phyloP scores from a whole-genome alignment of 345 rosid genomes.

The Ceriops decandra region DNA sequence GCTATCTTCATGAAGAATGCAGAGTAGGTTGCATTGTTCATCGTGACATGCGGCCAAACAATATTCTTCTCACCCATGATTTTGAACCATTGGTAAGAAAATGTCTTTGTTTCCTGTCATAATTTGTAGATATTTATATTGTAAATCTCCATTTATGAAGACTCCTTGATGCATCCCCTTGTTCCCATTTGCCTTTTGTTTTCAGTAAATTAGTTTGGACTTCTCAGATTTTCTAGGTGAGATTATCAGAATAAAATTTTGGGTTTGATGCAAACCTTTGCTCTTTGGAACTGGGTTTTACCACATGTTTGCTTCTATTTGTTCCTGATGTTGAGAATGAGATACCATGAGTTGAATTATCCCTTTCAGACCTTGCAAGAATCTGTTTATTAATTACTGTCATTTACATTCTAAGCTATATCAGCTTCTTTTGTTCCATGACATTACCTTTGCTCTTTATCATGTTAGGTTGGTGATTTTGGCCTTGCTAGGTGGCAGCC shows the following conservation, averaged over 20 bases:
- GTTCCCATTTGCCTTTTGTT: not conserved
- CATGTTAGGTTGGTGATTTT: slow-evolving; percentile 88
- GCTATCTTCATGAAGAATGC: slow-evolving; percentile 99
- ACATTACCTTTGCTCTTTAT: slow-evolving; percentile 5
- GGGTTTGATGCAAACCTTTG: not conserved
- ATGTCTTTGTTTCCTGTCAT: not conserved
- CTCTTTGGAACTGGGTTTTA: not conserved
- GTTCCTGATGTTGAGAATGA: not conserved
- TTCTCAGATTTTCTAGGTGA: not conserved
- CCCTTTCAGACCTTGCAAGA: not conserved
- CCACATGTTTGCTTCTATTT: not conserved
- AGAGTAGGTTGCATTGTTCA: slow-evolving; percentile 99
- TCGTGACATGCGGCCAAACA: slow-evolving; percentile 99
- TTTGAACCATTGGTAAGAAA: slow-evolving; percentile 84
- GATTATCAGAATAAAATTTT: not conserved
- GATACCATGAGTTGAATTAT: not conserved
- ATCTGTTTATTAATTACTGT: not conserved
- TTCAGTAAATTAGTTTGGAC: not conserved
- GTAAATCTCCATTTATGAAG: not conserved
- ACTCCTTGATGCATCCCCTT: slow-evolving; percentile 1
- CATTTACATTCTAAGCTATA: not conserved
- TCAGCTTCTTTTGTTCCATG: slow-evolving; percentile 1
- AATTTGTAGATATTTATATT: not conserved
- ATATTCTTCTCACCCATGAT: slow-evolving; percentile 97
- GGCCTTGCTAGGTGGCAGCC: slow-evolving; percentile 99